Conservation (phyloP, 2,329 filamentous ascomycete genomes). For the Ophiostoma ulmi region DNA sequence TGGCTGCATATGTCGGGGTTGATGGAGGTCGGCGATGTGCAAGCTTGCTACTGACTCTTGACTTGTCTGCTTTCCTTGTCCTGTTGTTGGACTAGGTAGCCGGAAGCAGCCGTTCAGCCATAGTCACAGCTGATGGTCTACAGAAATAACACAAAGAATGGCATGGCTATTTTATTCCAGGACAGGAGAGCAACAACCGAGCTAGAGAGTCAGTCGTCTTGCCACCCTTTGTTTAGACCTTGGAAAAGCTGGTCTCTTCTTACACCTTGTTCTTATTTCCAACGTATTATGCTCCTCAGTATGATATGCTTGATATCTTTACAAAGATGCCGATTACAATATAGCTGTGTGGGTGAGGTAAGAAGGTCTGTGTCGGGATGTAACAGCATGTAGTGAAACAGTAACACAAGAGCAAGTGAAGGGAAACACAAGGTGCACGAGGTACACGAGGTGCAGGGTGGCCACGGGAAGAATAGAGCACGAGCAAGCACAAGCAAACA, state of each 20-base stretch:
- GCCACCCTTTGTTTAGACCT: neutral
- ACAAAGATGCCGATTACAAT: too few species aligned
- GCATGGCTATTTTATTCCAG: too few species aligned
- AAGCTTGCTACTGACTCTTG: neutral
- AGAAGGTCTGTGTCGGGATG: neutral
- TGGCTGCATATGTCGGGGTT: neutral
- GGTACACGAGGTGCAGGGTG: too few species aligned
- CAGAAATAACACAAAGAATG: neutral
- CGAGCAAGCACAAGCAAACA: neutral
- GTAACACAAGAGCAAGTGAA: neutral
- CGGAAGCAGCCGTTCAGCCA: neutral
- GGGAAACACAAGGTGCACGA: neutral
- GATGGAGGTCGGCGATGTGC: neutral
- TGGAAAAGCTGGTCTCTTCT: neutral
- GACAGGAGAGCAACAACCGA: neutral
- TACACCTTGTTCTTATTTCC: too few species aligned
- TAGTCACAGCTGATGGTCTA: neutral
- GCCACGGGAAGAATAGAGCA: too few species aligned
- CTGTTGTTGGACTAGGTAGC: neutral
- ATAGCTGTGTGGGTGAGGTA: neutral
- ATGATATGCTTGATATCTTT: too few species aligned
- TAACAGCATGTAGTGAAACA: constrained; percentile 1
- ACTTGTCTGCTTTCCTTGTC: neutral
- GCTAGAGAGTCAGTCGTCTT: neutral
- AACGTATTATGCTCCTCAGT: too few species aligned